Percentiles rank a stretch among this genome's conserved stretches.
Conservation (phyloP, 768 basidiomycete genomes). For the Lactarius quietus region DNA sequence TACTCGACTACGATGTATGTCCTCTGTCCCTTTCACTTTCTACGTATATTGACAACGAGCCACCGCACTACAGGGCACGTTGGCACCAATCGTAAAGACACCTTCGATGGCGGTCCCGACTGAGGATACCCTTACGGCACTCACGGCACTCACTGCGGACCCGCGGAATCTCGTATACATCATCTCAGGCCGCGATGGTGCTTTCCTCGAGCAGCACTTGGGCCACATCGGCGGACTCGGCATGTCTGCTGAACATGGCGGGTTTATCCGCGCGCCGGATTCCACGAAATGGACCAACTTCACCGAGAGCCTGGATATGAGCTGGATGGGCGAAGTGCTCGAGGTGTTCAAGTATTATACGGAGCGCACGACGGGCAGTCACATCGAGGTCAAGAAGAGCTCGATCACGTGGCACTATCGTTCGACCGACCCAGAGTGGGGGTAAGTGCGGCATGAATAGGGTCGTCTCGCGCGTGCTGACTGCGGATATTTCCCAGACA, state of each 20-base stretch:
- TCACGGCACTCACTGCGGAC: slow-evolving; percentile 68
- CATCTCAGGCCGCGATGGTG: slow-evolving; percentile 93
- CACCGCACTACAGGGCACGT: slow-evolving; percentile 63
- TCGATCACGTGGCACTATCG: slow-evolving; percentile 99
- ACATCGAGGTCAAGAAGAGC: slow-evolving; percentile 96
- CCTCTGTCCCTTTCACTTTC: neutral
- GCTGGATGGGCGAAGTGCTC: slow-evolving; percentile 93
- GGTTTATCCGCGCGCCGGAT: slow-evolving; percentile 79
- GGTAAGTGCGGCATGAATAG: slow-evolving; percentile 46
- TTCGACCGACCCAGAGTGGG: slow-evolving; percentile 91
- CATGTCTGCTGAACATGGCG: slow-evolving; percentile 95
- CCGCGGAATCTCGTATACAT: slow-evolving; percentile 93
- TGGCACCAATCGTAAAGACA: slow-evolving; percentile 94
- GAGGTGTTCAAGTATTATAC: slow-evolving; percentile 97
- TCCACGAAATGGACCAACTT: slow-evolving; percentile 74
- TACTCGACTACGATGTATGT: slow-evolving; percentile 95
- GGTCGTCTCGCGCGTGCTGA: slow-evolving; percentile 3
- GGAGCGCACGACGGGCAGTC: slow-evolving; percentile 93
- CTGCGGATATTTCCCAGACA: slow-evolving; percentile 40
- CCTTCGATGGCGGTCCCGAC: slow-evolving; percentile 87
- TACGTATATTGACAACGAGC: neutral
- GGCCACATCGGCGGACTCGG: slow-evolving; percentile 81
- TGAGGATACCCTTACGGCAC: slow-evolving; percentile 64
- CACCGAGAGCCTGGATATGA: slow-evolving; percentile 92
- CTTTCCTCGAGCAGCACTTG: slow-evolving; percentile 87